Percentiles rank a stretch among this genome's conserved stretches.
Evolutionary conservation across 2,329 filamentous ascomycete genomes (phyloP).

Genomic region (Fusarium transvaalense): DNA sequence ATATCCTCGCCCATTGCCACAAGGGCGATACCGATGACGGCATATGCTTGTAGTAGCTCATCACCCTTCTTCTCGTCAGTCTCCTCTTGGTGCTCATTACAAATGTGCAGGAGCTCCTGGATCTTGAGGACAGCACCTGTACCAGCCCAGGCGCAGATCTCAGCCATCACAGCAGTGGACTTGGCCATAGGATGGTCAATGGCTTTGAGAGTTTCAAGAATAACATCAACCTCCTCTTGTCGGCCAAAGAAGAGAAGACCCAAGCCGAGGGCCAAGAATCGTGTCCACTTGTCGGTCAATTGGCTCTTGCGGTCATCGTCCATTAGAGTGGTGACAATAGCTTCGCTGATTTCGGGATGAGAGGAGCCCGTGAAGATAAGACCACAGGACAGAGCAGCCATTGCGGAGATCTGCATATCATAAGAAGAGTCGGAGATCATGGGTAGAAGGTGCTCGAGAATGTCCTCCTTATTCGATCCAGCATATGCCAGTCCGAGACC

Average conservation of each 20-base stretch:
- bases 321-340: constrained; percentile 91
- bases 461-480: constrained; percentile 89
- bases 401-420: constrained; percentile 95
- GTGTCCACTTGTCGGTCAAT: constrained; percentile 97
- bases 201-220: constrained; percentile 94
- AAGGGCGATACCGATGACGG: constrained; percentile 91
- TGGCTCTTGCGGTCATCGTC: constrained; percentile 93
- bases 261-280: constrained; percentile 94
- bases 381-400: constrained; percentile 92
- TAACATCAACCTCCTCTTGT: constrained; percentile 98
- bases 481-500: constrained; percentile 95
- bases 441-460: constrained; percentile 87
- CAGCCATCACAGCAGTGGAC: constrained; percentile 92
- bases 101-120: constrained; percentile 96
- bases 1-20: constrained; percentile 99
- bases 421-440: constrained; percentile 86
- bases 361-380: constrained; percentile 94
- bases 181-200: constrained; percentile 98
- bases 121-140: constrained; percentile 97
- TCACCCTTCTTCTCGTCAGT: constrained; percentile 95
- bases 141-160: constrained; percentile 98
- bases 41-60: constrained; percentile 94
- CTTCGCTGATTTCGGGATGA: constrained; percentile 89
- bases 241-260: constrained; percentile 95
- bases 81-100: constrained; percentile 96